Evolutionary conservation across 140 eudicot species (phyloP), one percentile per base, ranked within the genome.

Genomic region (Bidens hawaiensis): DNA sequence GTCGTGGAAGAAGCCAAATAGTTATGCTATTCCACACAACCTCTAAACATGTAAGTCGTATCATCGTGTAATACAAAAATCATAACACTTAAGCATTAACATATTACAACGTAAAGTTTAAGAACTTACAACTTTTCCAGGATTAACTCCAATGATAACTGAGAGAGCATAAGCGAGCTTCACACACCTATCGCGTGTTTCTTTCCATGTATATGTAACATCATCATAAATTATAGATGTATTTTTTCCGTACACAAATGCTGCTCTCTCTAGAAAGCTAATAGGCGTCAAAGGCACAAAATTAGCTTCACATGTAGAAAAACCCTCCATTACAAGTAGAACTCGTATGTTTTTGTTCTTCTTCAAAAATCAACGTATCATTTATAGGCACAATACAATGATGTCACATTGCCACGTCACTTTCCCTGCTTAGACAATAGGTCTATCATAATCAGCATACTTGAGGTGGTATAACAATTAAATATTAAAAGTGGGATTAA

Each of bases 261-360:
- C 72, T 1, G 94, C 89, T 52, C 85, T 57, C 30, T 81, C 75
- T 12, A 85, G 59, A 60, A 85, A 85, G 47, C 79, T 85, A 49
- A 82, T 70, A 0, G 94, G 94, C 4, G 82, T 65, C 5, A 85
- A 67, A 58, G 86, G 80, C 1, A 74, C 79, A 69, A 73, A 81
- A 36, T 82, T 79, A 12, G 83, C 89, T 7, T 42, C 61, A 58
- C 85, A 81, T 43, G 46, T 60, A 26, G 65, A 50, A 33, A 78
- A 64, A 40, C 82, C 76, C 51, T 67, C 74, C 57, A 60, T 59
- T 68, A 2, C 49, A 21, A 30, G 61, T 45, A n/a, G 30, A 63
- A 6, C 2, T 36, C 0, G 50, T 36, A 51, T 62, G 59, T 12
- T 51, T 40, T 5, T 62, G 59, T 55, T 53, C 64, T 15, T 62